These are phyloP conservation scores for Aspergillus costaricaensis DNA, from an alignment of 2,329 filamentous ascomycete genomes.

Conservation along the genomic window DNA sequence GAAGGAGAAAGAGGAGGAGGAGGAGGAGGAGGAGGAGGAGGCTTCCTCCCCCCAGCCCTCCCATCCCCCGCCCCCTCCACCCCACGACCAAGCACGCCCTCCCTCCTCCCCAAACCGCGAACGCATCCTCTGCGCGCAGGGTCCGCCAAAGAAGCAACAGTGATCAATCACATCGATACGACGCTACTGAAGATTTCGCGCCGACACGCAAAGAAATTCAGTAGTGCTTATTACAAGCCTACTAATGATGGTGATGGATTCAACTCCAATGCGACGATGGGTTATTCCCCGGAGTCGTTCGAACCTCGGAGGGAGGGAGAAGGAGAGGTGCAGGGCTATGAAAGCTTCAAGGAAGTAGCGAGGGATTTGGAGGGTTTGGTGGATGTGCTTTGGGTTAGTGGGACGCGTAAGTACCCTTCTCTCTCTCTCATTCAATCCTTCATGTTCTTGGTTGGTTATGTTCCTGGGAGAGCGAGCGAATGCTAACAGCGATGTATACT, in stretches of 20 bases:
- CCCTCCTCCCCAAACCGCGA: conserved; percentile 56
- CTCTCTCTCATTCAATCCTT: not conserved
- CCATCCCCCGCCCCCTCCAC: conserved; percentile 10
- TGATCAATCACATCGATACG: conserved; percentile 60
- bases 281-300: not conserved
- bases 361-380: conserved; percentile 73
- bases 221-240: conserved; percentile 25
- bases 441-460: not conserved
- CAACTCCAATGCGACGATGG: too few relatives aligned
- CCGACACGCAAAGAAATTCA: conserved; percentile 56
- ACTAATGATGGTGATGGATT: too few relatives aligned
- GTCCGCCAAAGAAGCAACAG: conserved; percentile 58
- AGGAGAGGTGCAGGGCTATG: conserved; percentile 53
- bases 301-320: too few relatives aligned
- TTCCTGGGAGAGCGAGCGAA: not conserved
- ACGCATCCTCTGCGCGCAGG: conserved; percentile 56
- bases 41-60: conserved; percentile 42
- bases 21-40: too few relatives aligned
- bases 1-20: too few relatives aligned
- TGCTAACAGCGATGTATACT: not conserved
- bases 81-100: conserved; percentile 11
- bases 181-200: conserved; percentile 54
- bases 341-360: conserved; percentile 68
- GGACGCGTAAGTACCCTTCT: conserved; percentile 68
- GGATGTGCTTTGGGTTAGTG: conserved; percentile 82